Evolutionary conservation across 306 rosid genomes (phyloP).

Genomic region (Fagus sylvatica): DNA sequence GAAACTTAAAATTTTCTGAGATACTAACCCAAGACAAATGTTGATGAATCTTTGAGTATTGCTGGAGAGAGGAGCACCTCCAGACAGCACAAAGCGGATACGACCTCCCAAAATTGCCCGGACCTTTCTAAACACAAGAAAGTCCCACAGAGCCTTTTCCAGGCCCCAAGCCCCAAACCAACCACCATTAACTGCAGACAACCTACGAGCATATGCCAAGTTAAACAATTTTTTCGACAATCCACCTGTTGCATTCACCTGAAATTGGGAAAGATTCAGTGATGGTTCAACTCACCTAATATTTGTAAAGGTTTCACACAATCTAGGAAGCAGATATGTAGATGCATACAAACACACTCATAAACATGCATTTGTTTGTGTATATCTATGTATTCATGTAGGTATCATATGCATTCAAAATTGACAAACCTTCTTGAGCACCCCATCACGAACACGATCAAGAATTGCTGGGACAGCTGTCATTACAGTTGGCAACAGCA

Average conservation of each 20-base stretch:
- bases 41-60: conserved; percentile 98
- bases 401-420: conserved; percentile 17
- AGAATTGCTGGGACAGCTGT: conserved; percentile 96
- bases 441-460: conserved; percentile 97
- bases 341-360: background rate
- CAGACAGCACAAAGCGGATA: conserved; percentile 79
- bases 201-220: conserved; percentile 85
- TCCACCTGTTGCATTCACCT: conserved; percentile 88
- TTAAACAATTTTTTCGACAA: conserved; percentile 74
- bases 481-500: conserved; percentile 79
- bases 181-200: conserved; percentile 81
- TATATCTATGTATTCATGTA: conserved; percentile 3
- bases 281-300: conserved; percentile 7
- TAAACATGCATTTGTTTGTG: background rate
- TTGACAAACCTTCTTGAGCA: conserved; percentile 74
- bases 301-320: conserved; percentile 11
- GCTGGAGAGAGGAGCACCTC: conserved; percentile 95
- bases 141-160: conserved; percentile 74
- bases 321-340: background rate
- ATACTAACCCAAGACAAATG: conserved; percentile 85
- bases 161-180: conserved; percentile 98
- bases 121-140: conserved; percentile 84
- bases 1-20: background rate
- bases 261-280: conserved; percentile 36
- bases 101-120: conserved; percentile 88